These are phyloP conservation scores for Choiromyces venosus DNA, from an alignment of 495 filamentous ascomycete species.

Conservation along the genomic window DNA sequence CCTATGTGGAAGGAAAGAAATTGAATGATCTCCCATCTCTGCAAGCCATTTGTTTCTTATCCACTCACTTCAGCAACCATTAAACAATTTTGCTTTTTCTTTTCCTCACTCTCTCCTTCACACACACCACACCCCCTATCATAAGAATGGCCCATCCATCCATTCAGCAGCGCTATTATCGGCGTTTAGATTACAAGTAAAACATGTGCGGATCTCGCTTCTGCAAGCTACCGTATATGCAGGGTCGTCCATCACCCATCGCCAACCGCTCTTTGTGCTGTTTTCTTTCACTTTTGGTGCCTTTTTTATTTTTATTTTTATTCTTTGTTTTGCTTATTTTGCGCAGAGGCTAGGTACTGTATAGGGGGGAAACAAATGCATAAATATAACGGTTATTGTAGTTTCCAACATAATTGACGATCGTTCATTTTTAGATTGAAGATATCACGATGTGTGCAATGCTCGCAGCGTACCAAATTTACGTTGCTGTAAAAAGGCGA, in stretches of 20 bases:
- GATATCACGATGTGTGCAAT: background rate
- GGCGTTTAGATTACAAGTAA: too few species aligned
- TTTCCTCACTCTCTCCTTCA: background rate
- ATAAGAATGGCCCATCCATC: background rate
- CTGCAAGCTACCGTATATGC: background rate
- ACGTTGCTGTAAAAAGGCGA: background rate
- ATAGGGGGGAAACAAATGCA: too few species aligned
- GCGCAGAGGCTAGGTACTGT: background rate
- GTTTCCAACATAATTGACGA: background rate
- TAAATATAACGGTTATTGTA: background rate
- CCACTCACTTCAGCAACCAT: background rate
- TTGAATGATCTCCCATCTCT: background rate
- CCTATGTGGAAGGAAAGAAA: background rate
- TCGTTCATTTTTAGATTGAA: background rate
- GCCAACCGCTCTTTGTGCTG: background rate
- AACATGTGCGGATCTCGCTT: constrained; percentile 1
- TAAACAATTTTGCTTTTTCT: background rate
- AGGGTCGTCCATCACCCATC: background rate
- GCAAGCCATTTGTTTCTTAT: background rate
- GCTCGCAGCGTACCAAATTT: background rate
- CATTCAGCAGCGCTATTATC: background rate
- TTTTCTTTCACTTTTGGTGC: background rate
- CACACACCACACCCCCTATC: background rate
- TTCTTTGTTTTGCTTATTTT: background rate
- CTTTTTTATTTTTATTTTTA: too few species aligned